phyloP scores from a whole-genome alignment of 1,284 basidiomycete species.

The Albatrellus sp. region DNA sequence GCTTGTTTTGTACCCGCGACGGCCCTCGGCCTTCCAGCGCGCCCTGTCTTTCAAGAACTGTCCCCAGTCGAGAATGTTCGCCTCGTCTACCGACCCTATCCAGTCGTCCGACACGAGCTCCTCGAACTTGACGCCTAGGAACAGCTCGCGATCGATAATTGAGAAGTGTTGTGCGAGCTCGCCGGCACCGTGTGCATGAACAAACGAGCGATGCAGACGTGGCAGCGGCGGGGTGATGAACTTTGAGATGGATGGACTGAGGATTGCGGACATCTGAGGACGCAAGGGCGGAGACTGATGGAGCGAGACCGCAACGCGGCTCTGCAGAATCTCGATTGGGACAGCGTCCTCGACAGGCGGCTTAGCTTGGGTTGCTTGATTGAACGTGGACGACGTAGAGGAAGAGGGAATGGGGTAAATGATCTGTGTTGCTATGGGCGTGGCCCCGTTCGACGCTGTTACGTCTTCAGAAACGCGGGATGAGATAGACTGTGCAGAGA shows the following conservation, averaged over 20 bases:
- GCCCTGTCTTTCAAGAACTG: slow-evolving; percentile 69
- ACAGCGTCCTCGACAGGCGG: slow-evolving; percentile 48
- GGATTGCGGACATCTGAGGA: slow-evolving; percentile 6
- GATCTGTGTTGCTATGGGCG: slow-evolving; percentile 4
- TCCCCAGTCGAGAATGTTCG: slow-evolving; percentile 74
- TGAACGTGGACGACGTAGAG: slow-evolving; percentile 20
- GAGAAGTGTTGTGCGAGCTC: slow-evolving; percentile 69
- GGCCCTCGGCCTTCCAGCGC: slow-evolving; percentile 52
- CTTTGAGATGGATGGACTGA: slow-evolving; percentile 2
- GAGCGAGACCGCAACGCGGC: slow-evolving; percentile 33
- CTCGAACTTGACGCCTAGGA: slow-evolving; percentile 73
- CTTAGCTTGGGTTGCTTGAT: slow-evolving; percentile 36
- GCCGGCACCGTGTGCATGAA: slow-evolving; percentile 46
- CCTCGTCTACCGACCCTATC: slow-evolving; percentile 42
- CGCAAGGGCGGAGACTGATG: slow-evolving; percentile 9
- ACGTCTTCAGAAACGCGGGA: slow-evolving; percentile 4
- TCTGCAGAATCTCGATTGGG: slow-evolving; percentile 53
- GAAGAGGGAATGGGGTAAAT: neutral
- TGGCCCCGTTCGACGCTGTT: slow-evolving; percentile 9
- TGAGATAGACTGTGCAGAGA: slow-evolving; percentile 8
- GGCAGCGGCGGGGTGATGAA: slow-evolving; percentile 14
- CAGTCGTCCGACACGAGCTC: slow-evolving; percentile 68
- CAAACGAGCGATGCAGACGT: slow-evolving; percentile 50
- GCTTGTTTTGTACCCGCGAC: slow-evolving; percentile 47
- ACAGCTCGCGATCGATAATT: slow-evolving; percentile 81